Evolutionary conservation across 2,329 filamentous ascomycete genomes (phyloP).

Genomic region (Cercospora janseana): DNA sequence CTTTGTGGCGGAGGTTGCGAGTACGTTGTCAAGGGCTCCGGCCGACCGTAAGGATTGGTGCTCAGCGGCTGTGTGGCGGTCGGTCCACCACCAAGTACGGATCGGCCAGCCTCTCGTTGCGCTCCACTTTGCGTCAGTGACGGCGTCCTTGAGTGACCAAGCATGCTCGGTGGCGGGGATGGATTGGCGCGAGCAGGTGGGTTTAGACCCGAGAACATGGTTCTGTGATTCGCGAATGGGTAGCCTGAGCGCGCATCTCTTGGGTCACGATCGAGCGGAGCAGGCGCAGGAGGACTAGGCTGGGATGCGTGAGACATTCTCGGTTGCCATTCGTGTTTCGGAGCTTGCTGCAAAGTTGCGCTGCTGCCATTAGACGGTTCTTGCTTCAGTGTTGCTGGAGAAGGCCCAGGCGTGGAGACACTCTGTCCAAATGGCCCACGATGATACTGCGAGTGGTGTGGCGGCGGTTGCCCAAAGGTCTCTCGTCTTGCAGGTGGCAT

Average conservation of each 20-base stretch:
- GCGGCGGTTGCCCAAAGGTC: constrained; percentile 32
- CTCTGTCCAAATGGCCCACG: constrained; percentile 28
- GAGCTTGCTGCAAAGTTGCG: constrained; percentile 22
- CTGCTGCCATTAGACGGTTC: constrained; percentile 26
- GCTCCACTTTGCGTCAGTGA: constrained; percentile 30
- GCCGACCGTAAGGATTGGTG: constrained; percentile 31
- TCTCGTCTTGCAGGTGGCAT: constrained; percentile 27
- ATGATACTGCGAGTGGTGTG: constrained; percentile 30
- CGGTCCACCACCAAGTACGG: constrained; percentile 21
- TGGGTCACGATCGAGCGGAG: constrained; percentile 32
- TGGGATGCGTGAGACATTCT: constrained; percentile 25
- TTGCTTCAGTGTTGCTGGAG: constrained; percentile 29
- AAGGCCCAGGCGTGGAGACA: constrained; percentile 25
- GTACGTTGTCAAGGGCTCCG: constrained; percentile 26
- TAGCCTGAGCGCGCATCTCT: constrained; percentile 28
- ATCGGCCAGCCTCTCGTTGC: constrained; percentile 26
- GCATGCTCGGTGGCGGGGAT: constrained; percentile 38
- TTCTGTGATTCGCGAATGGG: constrained; percentile 31
- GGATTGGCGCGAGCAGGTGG: constrained; percentile 34
- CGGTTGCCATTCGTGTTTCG: constrained; percentile 32
- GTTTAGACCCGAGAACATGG: constrained; percentile 32
- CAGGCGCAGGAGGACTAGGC: constrained; percentile 27
- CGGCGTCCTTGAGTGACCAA: constrained; percentile 37
- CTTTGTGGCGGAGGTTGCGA: constrained; percentile 30
- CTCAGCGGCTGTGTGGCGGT: constrained; percentile 30